Evolutionary conservation across 345 rosid genomes (phyloP).

Genomic region (Sonneratia alba): DNA sequence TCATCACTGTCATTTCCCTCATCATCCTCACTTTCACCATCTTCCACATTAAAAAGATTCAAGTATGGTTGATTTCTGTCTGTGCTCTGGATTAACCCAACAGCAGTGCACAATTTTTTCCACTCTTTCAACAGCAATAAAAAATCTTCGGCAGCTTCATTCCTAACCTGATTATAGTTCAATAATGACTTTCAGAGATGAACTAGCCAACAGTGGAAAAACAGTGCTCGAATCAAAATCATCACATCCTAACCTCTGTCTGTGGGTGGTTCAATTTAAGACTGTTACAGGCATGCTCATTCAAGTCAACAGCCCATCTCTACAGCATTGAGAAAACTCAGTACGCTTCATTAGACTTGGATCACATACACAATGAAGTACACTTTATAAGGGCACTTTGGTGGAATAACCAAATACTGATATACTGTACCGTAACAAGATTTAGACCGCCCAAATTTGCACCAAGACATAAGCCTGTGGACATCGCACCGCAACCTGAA

Average conservation of each 20-base stretch:
- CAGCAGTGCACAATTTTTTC: conserved; percentile 41
- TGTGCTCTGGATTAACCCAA: conserved; percentile 23
- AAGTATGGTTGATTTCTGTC: conserved; percentile 14
- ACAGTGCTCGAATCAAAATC: background rate
- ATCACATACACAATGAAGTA: background rate
- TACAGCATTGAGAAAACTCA: conserved; percentile 10
- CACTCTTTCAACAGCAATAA: conserved; percentile 46
- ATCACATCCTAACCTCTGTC: conserved; percentile 34
- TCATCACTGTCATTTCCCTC: conserved; percentile 12
- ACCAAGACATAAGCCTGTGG: conserved; percentile 72
- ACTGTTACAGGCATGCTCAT: conserved; percentile 46
- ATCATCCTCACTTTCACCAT: conserved; percentile 16
- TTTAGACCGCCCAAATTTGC: conserved; percentile 42
- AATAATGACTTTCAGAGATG: background rate
- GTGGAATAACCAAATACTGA: background rate
- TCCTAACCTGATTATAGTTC: conserved; percentile 43
- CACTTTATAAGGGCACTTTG: background rate
- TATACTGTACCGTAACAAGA: conserved; percentile 46
- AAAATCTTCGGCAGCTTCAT: conserved; percentile 55
- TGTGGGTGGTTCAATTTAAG: conserved; percentile 50
- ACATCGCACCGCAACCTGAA: conserved; percentile 87
- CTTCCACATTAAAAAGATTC: conserved; percentile 14
- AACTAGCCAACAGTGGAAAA: background rate
- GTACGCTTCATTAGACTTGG: background rate
- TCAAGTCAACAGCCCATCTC: conserved; percentile 79